Base-by-base conservation (phyloP, 1,284 basidiomycete species). In the Naganishia sp. region DNA sequence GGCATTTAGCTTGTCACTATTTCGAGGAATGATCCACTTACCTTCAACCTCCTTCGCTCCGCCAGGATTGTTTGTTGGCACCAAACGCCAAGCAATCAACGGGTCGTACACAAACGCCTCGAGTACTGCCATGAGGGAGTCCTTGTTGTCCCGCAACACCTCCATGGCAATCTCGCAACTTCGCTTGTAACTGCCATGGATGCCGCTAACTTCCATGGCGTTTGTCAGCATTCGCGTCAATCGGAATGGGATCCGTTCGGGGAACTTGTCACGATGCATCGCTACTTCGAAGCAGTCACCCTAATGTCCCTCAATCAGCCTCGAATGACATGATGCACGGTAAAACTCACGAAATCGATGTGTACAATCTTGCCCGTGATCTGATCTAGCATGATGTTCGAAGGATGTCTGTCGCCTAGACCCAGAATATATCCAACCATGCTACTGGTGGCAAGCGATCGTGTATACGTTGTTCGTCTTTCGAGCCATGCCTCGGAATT, bases 401-500 rank as follows among this genome's bases (percentile, higher is more conserved):
- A 94, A 39, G 96, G 96, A 80, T 99, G 96, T 28, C 96, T 88
- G 81, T 99, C 96, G n/a, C 96, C 96, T 21, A 99, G 83, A 52
- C 96, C 96, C 62, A 99, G 84, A 70, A 99, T 97, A 80, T 99
- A 94, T 18, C 94, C 94, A 69, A 94, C 90, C 91, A 96, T 97
- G 72, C 90, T 94, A 77, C 92, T 97, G 65, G 95, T 90, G 7
- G 93, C 96, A 55, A 99, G 85, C 47, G 92, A 95, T 47, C 96
- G 87, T 2, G 94, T 97, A 77, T 98, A 99, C 1, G 92, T 94
- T n/a, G 93, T 92, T 46, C 96, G 86, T 15, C 96, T 87, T 77
- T 99, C 95, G 42, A 99, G 82, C 96, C 96, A 99, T 71, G 97
- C 92, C 74, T 99, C 96, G 2, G 96, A 99, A 75, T 91, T 94